A percentile compares a stretch with the other conserved stretches of the same genome.
These are phyloP conservation scores for Leccinum subgranulosum DNA, from an alignment of 768 basidiomycete species.

Conservation along the genomic window DNA sequence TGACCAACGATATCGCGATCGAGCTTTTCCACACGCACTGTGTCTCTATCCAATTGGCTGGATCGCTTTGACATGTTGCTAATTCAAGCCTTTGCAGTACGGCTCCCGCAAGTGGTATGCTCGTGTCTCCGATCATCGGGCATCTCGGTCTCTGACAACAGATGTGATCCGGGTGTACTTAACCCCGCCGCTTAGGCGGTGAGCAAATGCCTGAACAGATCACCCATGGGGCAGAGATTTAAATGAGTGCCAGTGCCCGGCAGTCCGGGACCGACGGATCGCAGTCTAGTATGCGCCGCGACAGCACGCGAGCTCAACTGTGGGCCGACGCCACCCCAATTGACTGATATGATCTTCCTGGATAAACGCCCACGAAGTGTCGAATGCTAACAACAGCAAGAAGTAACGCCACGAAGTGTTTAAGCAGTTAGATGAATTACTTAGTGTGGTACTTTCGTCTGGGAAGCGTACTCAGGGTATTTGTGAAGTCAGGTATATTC, in stretches of 20 bases:
- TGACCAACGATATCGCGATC: slow-evolving; percentile 90
- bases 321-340: slow-evolving; percentile 13
- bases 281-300: slow-evolving; percentile 82
- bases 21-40: slow-evolving; percentile 52
- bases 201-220: slow-evolving; percentile 71
- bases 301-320: slow-evolving; percentile 48
- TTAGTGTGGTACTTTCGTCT: not conserved
- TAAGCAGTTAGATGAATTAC: slow-evolving; percentile 58
- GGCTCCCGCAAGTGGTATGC: slow-evolving; percentile 46
- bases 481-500: no score
- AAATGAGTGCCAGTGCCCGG: no score
- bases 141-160: slow-evolving; percentile 20
- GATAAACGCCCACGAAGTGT: slow-evolving; percentile 83
- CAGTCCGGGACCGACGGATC: slow-evolving; percentile 83
- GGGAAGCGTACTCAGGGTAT: no score
- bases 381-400: no score
- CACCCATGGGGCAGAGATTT: slow-evolving; percentile 90
- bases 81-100: slow-evolving; percentile 39
- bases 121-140: not conserved
- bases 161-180: slow-evolving; percentile 59
- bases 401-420: slow-evolving; percentile 73
- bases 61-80: not conserved
- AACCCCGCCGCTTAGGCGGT: slow-evolving; percentile 58
- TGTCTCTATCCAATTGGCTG: slow-evolving; percentile 41
- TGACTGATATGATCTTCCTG: slow-evolving; percentile 75